Percentiles rank a stretch among this genome's conserved stretches.
Conservation (phyloP, 108 stramenopile genomes). For the Cyclotella choctawhatcheeana region DNA sequence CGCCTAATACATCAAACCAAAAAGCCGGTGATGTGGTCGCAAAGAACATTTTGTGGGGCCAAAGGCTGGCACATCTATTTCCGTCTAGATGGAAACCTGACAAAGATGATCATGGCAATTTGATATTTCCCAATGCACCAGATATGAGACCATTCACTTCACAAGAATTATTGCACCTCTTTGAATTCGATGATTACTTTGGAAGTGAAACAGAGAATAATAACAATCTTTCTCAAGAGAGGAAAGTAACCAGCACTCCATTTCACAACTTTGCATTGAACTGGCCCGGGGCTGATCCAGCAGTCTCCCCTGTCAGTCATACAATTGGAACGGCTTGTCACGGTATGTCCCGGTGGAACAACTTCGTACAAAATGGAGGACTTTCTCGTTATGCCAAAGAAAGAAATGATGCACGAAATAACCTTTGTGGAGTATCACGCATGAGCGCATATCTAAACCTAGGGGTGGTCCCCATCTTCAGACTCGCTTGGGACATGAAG, state of each 20-base stretch:
- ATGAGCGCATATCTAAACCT: constrained; percentile 74
- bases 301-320: constrained; percentile 61
- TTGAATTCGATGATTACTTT: constrained; percentile 19
- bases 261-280: constrained; percentile 41
- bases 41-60: neutral
- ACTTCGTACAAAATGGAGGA: constrained; percentile 45
- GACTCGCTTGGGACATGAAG: constrained; percentile 57
- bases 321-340: constrained; percentile 58
- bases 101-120: neutral
- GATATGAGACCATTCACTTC: constrained; percentile 36
- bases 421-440: constrained; percentile 63
- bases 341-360: constrained; percentile 60
- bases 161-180: constrained; percentile 13
- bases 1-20: neutral
- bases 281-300: constrained; percentile 61
- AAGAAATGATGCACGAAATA: constrained; percentile 49
- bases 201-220: neutral
- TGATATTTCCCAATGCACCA: constrained; percentile 21
- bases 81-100: constrained; percentile 35
- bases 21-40: neutral
- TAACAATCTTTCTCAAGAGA: neutral
- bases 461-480: constrained; percentile 68
- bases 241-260: neutral
- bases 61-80: constrained; percentile 32
- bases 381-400: constrained; percentile 56